Evolutionary conservation across 257 asterid genomes (phyloP), one percentile per base, ranked within the genome.

Genomic region (Linderniella brevidens): DNA sequence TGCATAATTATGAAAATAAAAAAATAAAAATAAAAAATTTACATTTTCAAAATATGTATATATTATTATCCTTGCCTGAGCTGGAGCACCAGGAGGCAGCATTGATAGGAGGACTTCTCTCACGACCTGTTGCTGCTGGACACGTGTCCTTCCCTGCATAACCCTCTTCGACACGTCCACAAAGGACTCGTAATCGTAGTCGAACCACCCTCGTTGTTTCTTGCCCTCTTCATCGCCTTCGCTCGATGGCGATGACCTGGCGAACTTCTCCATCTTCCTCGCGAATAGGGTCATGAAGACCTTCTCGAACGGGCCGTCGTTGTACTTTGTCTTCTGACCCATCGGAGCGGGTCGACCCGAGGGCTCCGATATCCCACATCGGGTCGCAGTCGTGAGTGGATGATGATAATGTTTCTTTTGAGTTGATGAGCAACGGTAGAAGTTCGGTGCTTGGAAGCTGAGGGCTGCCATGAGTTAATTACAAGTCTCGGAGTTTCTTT

Each of bases 51-150:
- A n/a, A n/a, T n/a, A n/a, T n/a, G n/a, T n/a, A n/a, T n/a, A n/a
- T n/a, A n/a, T n/a, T n/a, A 5, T 4, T 4, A 11, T 4, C 8
- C 48, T 15, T 66, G 83, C 97, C 66, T 87, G 97, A 46, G 80
- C 86, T 52, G 97, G 97, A 41, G 97, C 97, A 17, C 90, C 95
- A 7, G 95, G 95, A 63, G 97, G 93, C 19, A 88, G 92, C 78
- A 88, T 84, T 54, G 97, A 88, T 52, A 80, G 69, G 29, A 87
- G 90, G 35, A 88, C 95, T 61, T 84, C 79, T 3, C 95, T 62
- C 35, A 84, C 94, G 1, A 78, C 92, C 58, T 74, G 57, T 46
- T 84, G 95, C 78, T 83, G 95, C 71, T 88, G 86, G 58, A 64
- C 11, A 12, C 84, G 82, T 0, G 64, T 53, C 68, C 97, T 61